Conservation (phyloP, 352 stramenopile genomes). For the Phytophthora aleatoria region DNA sequence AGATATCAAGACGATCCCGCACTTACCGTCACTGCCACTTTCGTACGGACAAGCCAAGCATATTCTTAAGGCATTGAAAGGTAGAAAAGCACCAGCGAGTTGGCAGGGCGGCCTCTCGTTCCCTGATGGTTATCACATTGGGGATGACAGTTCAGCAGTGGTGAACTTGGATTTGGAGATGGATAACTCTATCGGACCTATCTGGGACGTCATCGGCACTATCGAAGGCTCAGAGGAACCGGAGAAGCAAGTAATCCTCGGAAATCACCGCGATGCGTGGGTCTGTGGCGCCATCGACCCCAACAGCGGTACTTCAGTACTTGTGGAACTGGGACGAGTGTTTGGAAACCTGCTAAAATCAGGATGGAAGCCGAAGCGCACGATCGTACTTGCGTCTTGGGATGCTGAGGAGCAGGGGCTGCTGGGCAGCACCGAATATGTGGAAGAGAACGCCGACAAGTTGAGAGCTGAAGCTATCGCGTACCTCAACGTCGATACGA, state of each 20-base stretch:
- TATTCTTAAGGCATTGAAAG: slow-evolving; percentile 71
- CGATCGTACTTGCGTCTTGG: slow-evolving; percentile 74
- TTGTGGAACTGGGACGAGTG: slow-evolving; percentile 69
- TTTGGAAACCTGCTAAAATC: slow-evolving; percentile 50
- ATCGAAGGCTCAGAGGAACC: slow-evolving; percentile 62
- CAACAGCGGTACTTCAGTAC: slow-evolving; percentile 40
- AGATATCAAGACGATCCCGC: slow-evolving; percentile 63
- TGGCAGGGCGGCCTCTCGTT: slow-evolving; percentile 53
- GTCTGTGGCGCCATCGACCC: slow-evolving; percentile 28
- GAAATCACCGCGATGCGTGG: slow-evolving; percentile 86
- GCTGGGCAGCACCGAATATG: slow-evolving; percentile 86
- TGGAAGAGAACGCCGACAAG: slow-evolving; percentile 65
- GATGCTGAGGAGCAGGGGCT: slow-evolving; percentile 60
- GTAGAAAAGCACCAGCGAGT: slow-evolving; percentile 44
- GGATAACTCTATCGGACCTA: slow-evolving; percentile 72
- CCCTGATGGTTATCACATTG: slow-evolving; percentile 66
- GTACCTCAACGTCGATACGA: slow-evolving; percentile 41
- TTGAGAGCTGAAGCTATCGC: slow-evolving; percentile 46
- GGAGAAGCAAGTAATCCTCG: slow-evolving; percentile 65
- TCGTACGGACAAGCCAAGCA: slow-evolving; percentile 78
- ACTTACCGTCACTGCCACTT: slow-evolving; percentile 66
- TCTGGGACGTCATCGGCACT: slow-evolving; percentile 89
- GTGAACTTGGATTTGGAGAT: slow-evolving; percentile 67
- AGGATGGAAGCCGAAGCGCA: slow-evolving; percentile 63
- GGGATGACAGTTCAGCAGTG: slow-evolving; percentile 58